These are phyloP conservation scores for Magnusiomyces paraingens DNA, from an alignment of 1,139 yeast species.

Conservation along the genomic window DNA sequence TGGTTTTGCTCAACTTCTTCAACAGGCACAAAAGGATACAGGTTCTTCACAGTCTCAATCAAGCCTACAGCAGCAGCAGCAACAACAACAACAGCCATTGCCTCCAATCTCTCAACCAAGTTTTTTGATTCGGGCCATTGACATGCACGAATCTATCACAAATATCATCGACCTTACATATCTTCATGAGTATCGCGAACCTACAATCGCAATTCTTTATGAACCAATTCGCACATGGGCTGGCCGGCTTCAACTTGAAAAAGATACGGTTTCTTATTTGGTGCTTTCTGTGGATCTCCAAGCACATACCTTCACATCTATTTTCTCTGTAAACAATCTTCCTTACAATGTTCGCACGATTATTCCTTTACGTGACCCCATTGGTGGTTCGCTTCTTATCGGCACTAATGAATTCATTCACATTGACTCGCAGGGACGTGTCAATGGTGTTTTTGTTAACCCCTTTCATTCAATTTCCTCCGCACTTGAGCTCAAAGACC, in stretches of 20 bases:
- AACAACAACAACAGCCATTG: slow-evolving; percentile 11
- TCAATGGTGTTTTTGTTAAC: slow-evolving; percentile 62
- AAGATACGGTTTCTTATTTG: slow-evolving; percentile 55
- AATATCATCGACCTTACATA: slow-evolving; percentile 63
- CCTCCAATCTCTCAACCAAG: slow-evolving; percentile 25
- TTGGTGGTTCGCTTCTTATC: slow-evolving; percentile 63
- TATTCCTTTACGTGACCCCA: slow-evolving; percentile 57
- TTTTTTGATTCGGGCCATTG: slow-evolving; percentile 51
- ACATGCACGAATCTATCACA: slow-evolving; percentile 53
- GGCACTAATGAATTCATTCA: slow-evolving; percentile 78
- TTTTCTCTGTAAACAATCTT: slow-evolving; percentile 54
- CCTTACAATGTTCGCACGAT: slow-evolving; percentile 71
- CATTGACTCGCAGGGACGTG: slow-evolving; percentile 75
- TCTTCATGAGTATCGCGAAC: slow-evolving; percentile 65
- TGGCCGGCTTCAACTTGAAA: slow-evolving; percentile 52
- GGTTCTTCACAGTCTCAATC: background rate
- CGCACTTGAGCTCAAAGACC: slow-evolving; percentile 46
- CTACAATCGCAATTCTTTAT: slow-evolving; percentile 69
- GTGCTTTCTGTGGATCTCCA: slow-evolving; percentile 61
- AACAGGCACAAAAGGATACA: slow-evolving; percentile 10
- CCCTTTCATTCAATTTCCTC: slow-evolving; percentile 45
- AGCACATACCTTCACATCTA: slow-evolving; percentile 59
- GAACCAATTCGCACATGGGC: slow-evolving; percentile 69
- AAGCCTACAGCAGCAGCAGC: slow-evolving; percentile 6
- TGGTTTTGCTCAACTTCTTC: too few species aligned